Percentiles rank a stretch among this genome's conserved stretches.
phyloP scores from a whole-genome alignment of 140 eudicot genomes.

The Flaveria floridana region DNA sequence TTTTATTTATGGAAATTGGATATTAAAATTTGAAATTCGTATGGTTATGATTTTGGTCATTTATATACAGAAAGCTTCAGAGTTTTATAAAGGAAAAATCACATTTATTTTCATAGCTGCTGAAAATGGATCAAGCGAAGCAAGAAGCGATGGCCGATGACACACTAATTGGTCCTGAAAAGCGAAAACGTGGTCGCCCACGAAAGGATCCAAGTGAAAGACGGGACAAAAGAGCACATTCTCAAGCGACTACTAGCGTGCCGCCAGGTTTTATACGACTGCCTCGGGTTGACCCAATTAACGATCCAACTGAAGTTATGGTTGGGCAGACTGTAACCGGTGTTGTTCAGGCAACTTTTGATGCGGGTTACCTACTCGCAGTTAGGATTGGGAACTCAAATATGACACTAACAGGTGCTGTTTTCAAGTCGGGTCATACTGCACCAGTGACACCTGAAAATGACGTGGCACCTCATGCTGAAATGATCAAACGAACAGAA shows the following conservation, averaged over 20 bases:
- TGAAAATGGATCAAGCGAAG: constrained; percentile 49
- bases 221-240: constrained; percentile 34
- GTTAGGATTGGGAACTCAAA: constrained; percentile 80
- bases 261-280: constrained; percentile 49
- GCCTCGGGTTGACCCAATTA: constrained; percentile 37
- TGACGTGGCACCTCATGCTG: constrained; percentile 83
- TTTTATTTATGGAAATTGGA: constrained; percentile 12
- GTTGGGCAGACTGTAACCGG: constrained; percentile 81
- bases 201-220: constrained; percentile 61
- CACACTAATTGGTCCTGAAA: constrained; percentile 38
- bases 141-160: constrained; percentile 45
- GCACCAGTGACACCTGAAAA: constrained; percentile 76
- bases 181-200: constrained; percentile 89
- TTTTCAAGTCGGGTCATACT: constrained; percentile 85
- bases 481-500: constrained; percentile 62
- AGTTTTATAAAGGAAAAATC: background rate
- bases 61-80: constrained; percentile 22
- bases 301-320: constrained; percentile 43
- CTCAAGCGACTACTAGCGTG: constrained; percentile 38
- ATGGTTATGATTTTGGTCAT: constrained; percentile 12
- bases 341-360: constrained; percentile 76
- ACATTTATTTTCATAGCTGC: constrained; percentile 10
- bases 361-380: constrained; percentile 77
- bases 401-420: constrained; percentile 73
- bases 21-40: background rate